phyloP scores from a whole-genome alignment of 2,329 filamentous ascomycete species.

The Pyricularia pennisetigena region DNA sequence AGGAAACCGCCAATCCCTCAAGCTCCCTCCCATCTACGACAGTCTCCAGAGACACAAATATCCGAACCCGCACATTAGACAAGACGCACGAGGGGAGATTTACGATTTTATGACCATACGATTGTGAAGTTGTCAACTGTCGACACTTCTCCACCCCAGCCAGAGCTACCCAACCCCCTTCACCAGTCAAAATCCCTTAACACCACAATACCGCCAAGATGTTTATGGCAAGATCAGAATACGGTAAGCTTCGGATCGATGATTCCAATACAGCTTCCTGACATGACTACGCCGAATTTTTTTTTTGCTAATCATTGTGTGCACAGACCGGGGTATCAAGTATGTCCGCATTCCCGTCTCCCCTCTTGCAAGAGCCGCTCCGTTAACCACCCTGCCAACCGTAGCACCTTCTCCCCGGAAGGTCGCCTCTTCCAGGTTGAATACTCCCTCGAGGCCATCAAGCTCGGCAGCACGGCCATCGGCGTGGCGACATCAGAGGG shows the following conservation, averaged over 20 bases:
- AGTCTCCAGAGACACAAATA: background rate
- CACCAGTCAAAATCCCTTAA: background rate
- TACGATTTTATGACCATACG: background rate
- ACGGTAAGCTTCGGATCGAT: constrained; percentile 47
- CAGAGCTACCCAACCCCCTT: background rate
- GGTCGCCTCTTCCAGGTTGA: constrained; percentile 99
- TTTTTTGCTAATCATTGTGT: background rate
- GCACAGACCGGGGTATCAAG: constrained; percentile 95
- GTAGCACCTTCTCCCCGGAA: constrained; percentile 97
- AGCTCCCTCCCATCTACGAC: background rate
- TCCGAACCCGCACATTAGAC: background rate
- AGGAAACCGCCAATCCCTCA: background rate
- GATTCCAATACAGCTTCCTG: background rate
- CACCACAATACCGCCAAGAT: constrained; percentile 51
- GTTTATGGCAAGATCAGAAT: constrained; percentile 99
- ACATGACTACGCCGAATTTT: background rate
- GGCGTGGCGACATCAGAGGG: constrained; percentile 93
- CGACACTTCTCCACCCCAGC: background rate
- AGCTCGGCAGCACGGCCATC: constrained; percentile 96
- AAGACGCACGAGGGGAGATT: background rate
- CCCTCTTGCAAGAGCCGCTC: background rate
- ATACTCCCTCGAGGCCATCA: constrained; percentile 99
- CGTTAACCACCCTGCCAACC: constrained; percentile 3
- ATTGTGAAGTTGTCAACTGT: background rate
- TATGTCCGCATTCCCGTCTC: constrained; percentile 33